Percentiles rank a stretch among this genome's conserved stretches.
phyloP scores from a whole-genome alignment of 2,329 filamentous ascomycete genomes.

The Colletotrichum sp. region DNA sequence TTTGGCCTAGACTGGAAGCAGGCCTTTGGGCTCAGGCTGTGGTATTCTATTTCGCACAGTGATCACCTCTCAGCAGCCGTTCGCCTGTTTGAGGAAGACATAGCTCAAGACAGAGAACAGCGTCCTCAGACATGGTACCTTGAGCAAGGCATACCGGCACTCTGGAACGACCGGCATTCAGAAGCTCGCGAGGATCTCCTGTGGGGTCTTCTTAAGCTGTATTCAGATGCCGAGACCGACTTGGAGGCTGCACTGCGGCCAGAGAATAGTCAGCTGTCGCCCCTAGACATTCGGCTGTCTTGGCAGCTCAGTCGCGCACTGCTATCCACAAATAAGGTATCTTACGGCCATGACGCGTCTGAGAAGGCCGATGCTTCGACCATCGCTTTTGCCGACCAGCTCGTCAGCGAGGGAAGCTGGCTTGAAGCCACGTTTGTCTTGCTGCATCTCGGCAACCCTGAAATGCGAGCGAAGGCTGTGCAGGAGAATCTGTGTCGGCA shows the following conservation, averaged over 20 bases:
- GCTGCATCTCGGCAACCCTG: constrained; percentile 70
- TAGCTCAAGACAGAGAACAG: constrained; percentile 73
- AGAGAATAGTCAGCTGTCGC: constrained; percentile 76
- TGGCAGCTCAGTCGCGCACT: constrained; percentile 85
- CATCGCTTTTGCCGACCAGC: constrained; percentile 66
- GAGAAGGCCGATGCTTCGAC: constrained; percentile 70
- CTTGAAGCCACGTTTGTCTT: constrained; percentile 77
- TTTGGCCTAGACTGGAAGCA: constrained; percentile 94
- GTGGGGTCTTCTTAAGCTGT: constrained; percentile 86
- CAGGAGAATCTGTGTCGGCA: constrained; percentile 78
- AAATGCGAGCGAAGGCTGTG: constrained; percentile 68
- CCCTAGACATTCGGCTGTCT: constrained; percentile 74
- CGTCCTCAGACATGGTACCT: constrained; percentile 75
- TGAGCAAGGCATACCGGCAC: constrained; percentile 59
- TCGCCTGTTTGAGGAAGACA: constrained; percentile 72
- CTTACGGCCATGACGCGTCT: constrained; percentile 56
- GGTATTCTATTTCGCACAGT: constrained; percentile 76
- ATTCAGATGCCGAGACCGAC: constrained; percentile 61
- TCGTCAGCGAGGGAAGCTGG: constrained; percentile 69
- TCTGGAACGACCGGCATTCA: constrained; percentile 65
- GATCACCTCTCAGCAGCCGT: constrained; percentile 78
- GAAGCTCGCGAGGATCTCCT: constrained; percentile 75
- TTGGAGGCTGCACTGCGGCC: constrained; percentile 77
- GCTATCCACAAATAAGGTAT: constrained; percentile 51
- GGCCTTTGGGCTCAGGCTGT: constrained; percentile 87